Base-by-base conservation (phyloP, 2,329 filamentous ascomycete species). In the Apiospora sp. region DNA sequence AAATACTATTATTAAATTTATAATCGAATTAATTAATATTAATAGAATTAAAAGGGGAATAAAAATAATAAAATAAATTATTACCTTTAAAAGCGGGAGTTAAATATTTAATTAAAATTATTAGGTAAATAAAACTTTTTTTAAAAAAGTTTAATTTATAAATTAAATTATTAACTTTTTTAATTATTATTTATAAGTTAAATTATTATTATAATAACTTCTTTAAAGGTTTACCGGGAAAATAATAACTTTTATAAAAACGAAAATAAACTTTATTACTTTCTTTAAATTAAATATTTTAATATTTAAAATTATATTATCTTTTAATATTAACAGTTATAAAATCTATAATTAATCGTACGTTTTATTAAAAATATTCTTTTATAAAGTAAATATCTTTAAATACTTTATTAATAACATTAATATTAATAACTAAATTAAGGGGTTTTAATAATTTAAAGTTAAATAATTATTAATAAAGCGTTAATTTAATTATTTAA, bases 1-100 rank as follows among this genome's bases (percentile, higher is more conserved):
- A 19, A 16, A 51, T 51, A n/a, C n/a, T 34, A 37, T 70, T 58
- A 51, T 70, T 58, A 58, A n/a, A 49, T 10, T 34, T 43, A n/a
- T 51, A 54, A 43, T 41, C 34, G 37, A n/a, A 51, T 58, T 22
- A n/a, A n/a, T 70, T 51, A n/a, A 37, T 4, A 61, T 43, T 37
- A 44, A 13, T 43, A n/a, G 30, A 61, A 27, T 43, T 27, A n/a
- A 22, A 27, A 30, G n/a, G n/a, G 4, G 27, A 30, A 4, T 14
- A 27, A 27, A 43, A 14, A 34, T 61, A 41, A 41, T 37, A 16
- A n/a, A 61, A 46, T 4, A 16, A 13, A 19, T 14, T 61, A 24
- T 30, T 30, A 30, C 30, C 34, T 27, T 43, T 44, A 27, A 41
- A 6, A 37, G 4, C 46, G 6, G 27, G 48, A 30, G 27, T 30